Percentiles rank a stretch among this genome's conserved stretches.
These are phyloP conservation scores for Trametes cingulata DNA, from an alignment of 768 basidiomycete genomes.

Conservation along the genomic window DNA sequence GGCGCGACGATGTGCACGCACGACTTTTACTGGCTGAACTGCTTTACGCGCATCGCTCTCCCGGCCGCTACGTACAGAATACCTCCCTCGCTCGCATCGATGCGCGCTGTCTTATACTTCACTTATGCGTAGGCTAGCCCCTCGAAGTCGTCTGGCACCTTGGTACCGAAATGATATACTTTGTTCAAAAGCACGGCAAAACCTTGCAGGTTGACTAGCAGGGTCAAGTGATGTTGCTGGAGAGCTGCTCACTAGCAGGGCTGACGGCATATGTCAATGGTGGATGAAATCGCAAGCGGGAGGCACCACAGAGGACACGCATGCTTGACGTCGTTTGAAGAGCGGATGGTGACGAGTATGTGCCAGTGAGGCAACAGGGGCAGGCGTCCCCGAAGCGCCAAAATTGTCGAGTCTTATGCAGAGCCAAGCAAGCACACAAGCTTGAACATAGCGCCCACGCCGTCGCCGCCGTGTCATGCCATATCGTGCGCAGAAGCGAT, in stretches of 20 bases:
- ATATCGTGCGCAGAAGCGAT: slow-evolving; percentile 1
- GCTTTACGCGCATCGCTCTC: background rate
- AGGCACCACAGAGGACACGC: too few species aligned
- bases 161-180: too few species aligned
- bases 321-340: too few species aligned
- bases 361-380: too few species aligned
- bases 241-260: too few species aligned
- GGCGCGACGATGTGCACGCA: background rate
- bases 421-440: background rate
- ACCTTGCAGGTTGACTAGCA: background rate
- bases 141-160: background rate
- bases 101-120: background rate
- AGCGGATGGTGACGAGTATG: too few species aligned
- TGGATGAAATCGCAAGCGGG: too few species aligned
- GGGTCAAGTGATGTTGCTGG: too few species aligned
- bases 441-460: background rate
- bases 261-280: too few species aligned
- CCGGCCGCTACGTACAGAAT: background rate
- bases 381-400: too few species aligned
- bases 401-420: too few species aligned
- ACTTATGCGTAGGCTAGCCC: background rate
- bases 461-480: background rate
- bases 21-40: slow-evolving; percentile 18
- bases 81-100: background rate
- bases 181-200: background rate